A percentile compares a stretch with the other conserved stretches of the same genome.
Evolutionary conservation across 1,284 basidiomycete genomes (phyloP).

Genomic region (Entoloma clypeatum): DNA sequence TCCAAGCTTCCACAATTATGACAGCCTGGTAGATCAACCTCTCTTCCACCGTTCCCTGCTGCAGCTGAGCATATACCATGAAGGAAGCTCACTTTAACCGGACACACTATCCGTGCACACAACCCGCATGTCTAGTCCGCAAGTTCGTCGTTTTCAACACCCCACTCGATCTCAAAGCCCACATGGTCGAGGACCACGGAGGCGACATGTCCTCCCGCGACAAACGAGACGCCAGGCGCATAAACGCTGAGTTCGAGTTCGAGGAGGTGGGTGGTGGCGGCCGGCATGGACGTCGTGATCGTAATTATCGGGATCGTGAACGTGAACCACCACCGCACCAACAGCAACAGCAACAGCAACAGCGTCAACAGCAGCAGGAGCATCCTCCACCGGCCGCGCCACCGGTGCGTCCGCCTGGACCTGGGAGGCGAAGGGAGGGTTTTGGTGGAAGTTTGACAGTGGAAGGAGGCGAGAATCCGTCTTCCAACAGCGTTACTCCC

Average conservation of each 20-base stretch:
- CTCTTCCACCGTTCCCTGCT: neutral
- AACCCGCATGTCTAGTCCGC: constrained; percentile 72
- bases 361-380: constrained; percentile 27
- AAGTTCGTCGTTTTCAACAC: constrained; percentile 96
- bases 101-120: constrained; percentile 76
- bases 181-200: constrained; percentile 86
- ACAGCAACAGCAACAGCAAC: constrained; percentile 26
- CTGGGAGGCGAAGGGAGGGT: constrained; percentile 50
- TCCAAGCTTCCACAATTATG: constrained; percentile 75
- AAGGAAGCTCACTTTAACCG: constrained; percentile 70
- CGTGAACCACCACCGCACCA: constrained; percentile 48
- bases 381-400: constrained; percentile 22
- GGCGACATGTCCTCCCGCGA: constrained; percentile 78
- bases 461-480: constrained; percentile 31
- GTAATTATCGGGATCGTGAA: constrained; percentile 43
- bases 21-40: constrained; percentile 53
- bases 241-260: constrained; percentile 81
- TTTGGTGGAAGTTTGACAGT: constrained; percentile 65
- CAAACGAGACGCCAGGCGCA: constrained; percentile 71
- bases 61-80: neutral
- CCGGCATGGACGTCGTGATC: constrained; percentile 38
- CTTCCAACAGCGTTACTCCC: constrained; percentile 24
- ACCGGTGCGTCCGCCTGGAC: constrained; percentile 30
- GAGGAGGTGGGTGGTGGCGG: constrained; percentile 48
- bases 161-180: constrained; percentile 86